These are phyloP conservation scores for Entomortierella lignicola DNA, from an alignment of 192 early-diverging fungal genomes.

Conservation along the genomic window DNA sequence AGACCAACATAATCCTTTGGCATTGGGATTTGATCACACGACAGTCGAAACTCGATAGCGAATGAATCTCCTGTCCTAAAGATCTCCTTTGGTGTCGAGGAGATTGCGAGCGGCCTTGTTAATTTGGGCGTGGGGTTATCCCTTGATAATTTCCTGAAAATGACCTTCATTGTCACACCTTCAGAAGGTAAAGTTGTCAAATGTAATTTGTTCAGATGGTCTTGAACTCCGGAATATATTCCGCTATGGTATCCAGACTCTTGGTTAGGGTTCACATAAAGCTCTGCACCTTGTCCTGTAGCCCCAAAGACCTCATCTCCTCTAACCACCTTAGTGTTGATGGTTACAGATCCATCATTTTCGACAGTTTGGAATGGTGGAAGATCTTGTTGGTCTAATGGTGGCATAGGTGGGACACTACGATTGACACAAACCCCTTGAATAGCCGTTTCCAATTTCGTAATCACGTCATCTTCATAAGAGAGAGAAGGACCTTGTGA, in stretches of 20 bases:
- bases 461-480: not conserved
- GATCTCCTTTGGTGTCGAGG: conserved; percentile 10
- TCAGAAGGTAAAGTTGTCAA: conserved; percentile 16
- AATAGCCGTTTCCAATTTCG: conserved; percentile 9
- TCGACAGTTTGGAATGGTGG: conserved; percentile 16
- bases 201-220: conserved; percentile 20
- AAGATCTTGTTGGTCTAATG: conserved; percentile 33
- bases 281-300: not conserved
- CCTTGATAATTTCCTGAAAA: conserved; percentile 20
- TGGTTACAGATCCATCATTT: conserved; percentile 6
- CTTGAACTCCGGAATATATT: conserved; percentile 25
- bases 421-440: conserved; percentile 17
- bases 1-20: conserved; percentile 35
- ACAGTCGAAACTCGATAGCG: conserved; percentile 19
- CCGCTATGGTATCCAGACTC: conserved; percentile 44
- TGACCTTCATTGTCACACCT: conserved; percentile 16
- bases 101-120: not conserved
- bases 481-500: not conserved
- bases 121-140: not conserved
- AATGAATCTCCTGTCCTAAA: conserved; percentile 44
- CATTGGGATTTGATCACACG: not conserved
- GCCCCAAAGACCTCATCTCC: not conserved
- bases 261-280: conserved; percentile 14
- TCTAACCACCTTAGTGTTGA: conserved; percentile 21
- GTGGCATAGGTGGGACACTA: conserved; percentile 26